Conservation (phyloP, 805 yeast genomes). For the Cyberlindnera amylophila region DNA sequence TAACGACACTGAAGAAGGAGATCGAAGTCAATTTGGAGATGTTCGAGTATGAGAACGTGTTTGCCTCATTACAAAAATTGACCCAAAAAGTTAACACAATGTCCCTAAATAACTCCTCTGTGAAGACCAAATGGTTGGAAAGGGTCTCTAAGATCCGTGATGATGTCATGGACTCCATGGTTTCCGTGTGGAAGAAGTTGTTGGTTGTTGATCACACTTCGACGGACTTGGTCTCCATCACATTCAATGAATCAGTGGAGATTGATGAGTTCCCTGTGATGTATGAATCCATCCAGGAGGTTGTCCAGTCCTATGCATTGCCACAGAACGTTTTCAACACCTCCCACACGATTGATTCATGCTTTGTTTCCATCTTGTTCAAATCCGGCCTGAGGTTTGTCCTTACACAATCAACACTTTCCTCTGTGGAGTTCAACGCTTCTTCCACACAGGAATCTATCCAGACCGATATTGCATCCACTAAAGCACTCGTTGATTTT, state of each 20-base stretch:
- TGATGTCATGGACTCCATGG: conserved; percentile 4
- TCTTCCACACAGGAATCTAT: background rate
- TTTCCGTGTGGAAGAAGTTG: conserved; percentile 15
- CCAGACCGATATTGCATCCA: conserved; percentile 12
- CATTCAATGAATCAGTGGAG: conserved; percentile 18
- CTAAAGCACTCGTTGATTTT: conserved; percentile 18
- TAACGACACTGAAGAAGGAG: conserved; percentile 23
- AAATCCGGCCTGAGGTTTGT: conserved; percentile 1
- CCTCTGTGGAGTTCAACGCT: background rate
- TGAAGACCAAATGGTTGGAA: conserved; percentile 9
- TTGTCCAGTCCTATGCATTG: conserved; percentile 10
- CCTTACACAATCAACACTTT: conserved; percentile 8
- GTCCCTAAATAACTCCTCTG: conserved; percentile 4
- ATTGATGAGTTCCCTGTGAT: conserved; percentile 17
- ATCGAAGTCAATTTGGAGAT: conserved; percentile 24
- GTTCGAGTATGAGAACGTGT: conserved; percentile 24
- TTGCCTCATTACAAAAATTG: conserved; percentile 19
- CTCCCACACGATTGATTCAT: conserved; percentile 16
- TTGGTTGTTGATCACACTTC: conserved; percentile 8
- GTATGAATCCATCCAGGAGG: conserved; percentile 14
- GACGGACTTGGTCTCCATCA: conserved; percentile 4
- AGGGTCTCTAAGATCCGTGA: conserved; percentile 10
- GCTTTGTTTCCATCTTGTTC: conserved; percentile 13
- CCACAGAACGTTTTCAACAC: conserved; percentile 14
- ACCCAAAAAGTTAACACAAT: conserved; percentile 11